Base-by-base conservation (phyloP, 2,329 filamentous ascomycete species). In the Microsporum ferrugineum region DNA sequence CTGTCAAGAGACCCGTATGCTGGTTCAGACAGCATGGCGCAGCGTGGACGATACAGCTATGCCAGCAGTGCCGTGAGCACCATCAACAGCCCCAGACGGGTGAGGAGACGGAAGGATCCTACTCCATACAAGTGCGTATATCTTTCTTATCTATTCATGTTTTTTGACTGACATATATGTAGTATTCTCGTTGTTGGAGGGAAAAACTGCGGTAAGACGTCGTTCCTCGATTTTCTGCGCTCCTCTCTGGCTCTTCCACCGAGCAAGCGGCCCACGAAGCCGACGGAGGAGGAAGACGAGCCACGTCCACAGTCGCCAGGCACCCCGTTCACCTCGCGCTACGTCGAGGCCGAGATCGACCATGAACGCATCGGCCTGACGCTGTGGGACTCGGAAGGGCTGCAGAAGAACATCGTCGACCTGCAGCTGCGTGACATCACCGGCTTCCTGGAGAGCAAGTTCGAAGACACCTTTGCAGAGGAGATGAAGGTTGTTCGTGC, bases 401-500 rank as follows among this genome's bases (percentile, higher is more conserved):
- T 99, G 60, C 92, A 99, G 76, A 95, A 92, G 81, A 94, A 89
- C 69, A 84, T 97, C 39, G 91, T 96, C 58, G 94, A 97, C 73
- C 83, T 97, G 66, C 94, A 99, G 75, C 80, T 99, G 66, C 85
- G 91, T 63, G 90, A 95, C 72, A 91, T 97, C 79, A 87, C 88
- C 38, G 82, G 87, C 6, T 99, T 99, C 77, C 79, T 99, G 63
- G 94, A 99, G 79, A 92, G 88, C 79, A 97, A 97, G 75, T 99
- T 99, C 68, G 92, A 99, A 73, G 94, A 99, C 70, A 97, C 94
- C 0, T 95, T 99, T 72, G 85, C 85, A 57, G 94, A 99, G 76
- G 94, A 99, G 78, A 95, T 95, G 82, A 97, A 96, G 79, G 91
- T 99, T 55, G 82, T 96, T 64, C 88, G 94, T 69, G 91, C 91